These are phyloP conservation scores for Flaveria bidentis DNA, from an alignment of 129 eudicot species.

Conservation along the genomic window DNA sequence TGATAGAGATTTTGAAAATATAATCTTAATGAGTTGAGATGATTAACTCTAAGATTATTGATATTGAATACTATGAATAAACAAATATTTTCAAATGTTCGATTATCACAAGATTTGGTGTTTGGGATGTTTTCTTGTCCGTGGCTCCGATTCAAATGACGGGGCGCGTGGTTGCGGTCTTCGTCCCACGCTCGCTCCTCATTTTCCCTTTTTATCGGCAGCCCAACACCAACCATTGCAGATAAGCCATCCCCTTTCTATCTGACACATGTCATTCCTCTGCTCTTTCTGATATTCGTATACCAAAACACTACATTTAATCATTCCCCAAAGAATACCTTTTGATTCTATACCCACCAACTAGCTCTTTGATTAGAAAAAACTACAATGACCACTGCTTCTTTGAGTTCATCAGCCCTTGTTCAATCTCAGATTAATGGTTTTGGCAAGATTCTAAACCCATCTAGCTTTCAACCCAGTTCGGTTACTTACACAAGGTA, in stretches of 20 bases:
- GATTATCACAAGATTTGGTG: too few species aligned
- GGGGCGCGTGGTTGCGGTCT: not conserved
- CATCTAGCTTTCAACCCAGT: slow-evolving; percentile 25
- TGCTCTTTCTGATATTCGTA: not conserved
- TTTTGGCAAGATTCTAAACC: slow-evolving; percentile 42
- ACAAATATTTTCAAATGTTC: too few species aligned
- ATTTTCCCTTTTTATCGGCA: not conserved
- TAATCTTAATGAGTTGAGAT: too few species aligned
- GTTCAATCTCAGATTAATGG: slow-evolving; percentile 56
- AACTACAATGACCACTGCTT: slow-evolving; percentile 52
- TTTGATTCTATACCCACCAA: slow-evolving; percentile 31
- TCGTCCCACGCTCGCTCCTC: slow-evolving; percentile 20
- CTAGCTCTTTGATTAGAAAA: slow-evolving; percentile 18
- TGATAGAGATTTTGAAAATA: too few species aligned
- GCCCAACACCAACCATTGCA: slow-evolving; percentile 32
- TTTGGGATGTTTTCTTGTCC: not conserved
- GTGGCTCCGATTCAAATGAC: slow-evolving; percentile 13
- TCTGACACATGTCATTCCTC: slow-evolving; percentile 36
- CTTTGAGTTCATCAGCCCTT: slow-evolving; percentile 66
- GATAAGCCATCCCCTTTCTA: slow-evolving; percentile 32
- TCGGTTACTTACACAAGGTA: slow-evolving; percentile 33
- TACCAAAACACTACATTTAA: not conserved
- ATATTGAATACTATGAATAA: too few species aligned
- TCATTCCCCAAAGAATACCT: slow-evolving; percentile 12
- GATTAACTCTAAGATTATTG: too few species aligned